Evolutionary conservation across 352 stramenopile species (phyloP).

Genomic region (Globisporangium nagaii): DNA sequence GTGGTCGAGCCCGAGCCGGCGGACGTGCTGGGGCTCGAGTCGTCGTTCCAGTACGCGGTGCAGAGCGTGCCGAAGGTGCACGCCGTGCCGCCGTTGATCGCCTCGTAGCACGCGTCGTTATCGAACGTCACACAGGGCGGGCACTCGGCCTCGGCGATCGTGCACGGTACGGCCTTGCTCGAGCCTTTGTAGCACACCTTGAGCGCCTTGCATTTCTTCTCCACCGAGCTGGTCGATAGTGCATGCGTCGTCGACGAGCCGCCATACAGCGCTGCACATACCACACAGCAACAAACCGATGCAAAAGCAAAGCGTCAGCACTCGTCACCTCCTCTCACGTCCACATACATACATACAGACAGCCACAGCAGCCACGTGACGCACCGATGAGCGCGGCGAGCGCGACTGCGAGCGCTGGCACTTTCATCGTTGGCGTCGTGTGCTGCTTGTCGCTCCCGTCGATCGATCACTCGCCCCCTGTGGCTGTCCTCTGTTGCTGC

Average conservation of each 20-base stretch:
- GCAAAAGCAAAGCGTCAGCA: no score
- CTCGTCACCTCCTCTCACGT: not conserved
- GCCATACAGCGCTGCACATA: conserved; percentile 4
- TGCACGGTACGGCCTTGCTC: conserved; percentile 10
- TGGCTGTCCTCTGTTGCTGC: no score
- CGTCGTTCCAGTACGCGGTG: conserved; percentile 9
- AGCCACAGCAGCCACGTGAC: not conserved
- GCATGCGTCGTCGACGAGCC: not conserved
- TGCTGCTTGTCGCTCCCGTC: not conserved
- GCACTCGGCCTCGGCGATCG: conserved; percentile 17
- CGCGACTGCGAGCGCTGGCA: not conserved
- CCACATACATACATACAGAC: not conserved
- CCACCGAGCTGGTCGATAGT: not conserved
- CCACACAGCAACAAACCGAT: not conserved
- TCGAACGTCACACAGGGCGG: conserved; percentile 30
- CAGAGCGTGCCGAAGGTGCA: conserved; percentile 33
- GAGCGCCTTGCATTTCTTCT: conserved; percentile 15
- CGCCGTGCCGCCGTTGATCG: not conserved
- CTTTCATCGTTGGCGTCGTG: conserved; percentile 7
- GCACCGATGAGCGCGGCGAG: conserved; percentile 9
- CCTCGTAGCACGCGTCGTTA: conserved; percentile 23
- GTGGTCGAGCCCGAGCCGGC: conserved; percentile 14
- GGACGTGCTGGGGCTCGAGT: conserved; percentile 5
- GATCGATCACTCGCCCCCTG: not conserved
- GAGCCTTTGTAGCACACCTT: conserved; percentile 28